Evolutionary conservation across 2,329 filamentous ascomycete genomes (phyloP).

Genomic region (Allantophomopsis lycopodina): DNA sequence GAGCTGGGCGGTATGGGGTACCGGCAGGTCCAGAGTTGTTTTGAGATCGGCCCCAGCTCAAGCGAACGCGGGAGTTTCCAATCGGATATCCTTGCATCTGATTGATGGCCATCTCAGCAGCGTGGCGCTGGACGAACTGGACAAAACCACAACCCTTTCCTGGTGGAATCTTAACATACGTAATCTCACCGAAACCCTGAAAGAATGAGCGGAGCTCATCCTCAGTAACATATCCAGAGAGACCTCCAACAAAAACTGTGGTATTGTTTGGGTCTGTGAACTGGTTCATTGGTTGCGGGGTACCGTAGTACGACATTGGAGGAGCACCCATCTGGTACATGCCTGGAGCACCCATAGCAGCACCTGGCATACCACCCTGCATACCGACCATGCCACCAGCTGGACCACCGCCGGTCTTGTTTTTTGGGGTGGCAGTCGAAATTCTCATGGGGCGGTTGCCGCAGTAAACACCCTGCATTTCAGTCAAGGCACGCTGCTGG

Average conservation of each 20-base stretch:
- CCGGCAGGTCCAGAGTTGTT: slow-evolving; percentile 97
- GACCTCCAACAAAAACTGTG: slow-evolving; percentile 92
- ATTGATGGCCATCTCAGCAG: slow-evolving; percentile 99
- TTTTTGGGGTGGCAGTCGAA: slow-evolving; percentile 95
- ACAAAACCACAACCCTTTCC: slow-evolving; percentile 99
- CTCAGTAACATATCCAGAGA: slow-evolving; percentile 96
- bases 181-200: slow-evolving; percentile 98
- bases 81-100: slow-evolving; percentile 99
- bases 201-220: slow-evolving; percentile 99
- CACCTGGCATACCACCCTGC: slow-evolving; percentile 32
- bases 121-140: slow-evolving; percentile 96
- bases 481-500: slow-evolving; percentile 85
- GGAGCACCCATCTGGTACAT: slow-evolving; percentile 58
- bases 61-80: slow-evolving; percentile 91
- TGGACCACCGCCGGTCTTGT: slow-evolving; percentile 43
- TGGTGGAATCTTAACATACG: slow-evolving; percentile 98
- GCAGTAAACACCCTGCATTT: slow-evolving; percentile 99
- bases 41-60: slow-evolving; percentile 96
- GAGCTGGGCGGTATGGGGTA: slow-evolving; percentile 91
- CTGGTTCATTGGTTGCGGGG: slow-evolving; percentile 88
- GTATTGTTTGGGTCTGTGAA: slow-evolving; percentile 99
- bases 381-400: slow-evolving; percentile 35
- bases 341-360: slow-evolving; percentile 28
- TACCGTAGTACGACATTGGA: slow-evolving; percentile 53
- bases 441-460: slow-evolving; percentile 98